Percentiles rank a stretch among this genome's conserved stretches.
These are phyloP conservation scores for Aspergillus sp. DNA, from an alignment of 2,329 filamentous ascomycete genomes.

Conservation along the genomic window DNA sequence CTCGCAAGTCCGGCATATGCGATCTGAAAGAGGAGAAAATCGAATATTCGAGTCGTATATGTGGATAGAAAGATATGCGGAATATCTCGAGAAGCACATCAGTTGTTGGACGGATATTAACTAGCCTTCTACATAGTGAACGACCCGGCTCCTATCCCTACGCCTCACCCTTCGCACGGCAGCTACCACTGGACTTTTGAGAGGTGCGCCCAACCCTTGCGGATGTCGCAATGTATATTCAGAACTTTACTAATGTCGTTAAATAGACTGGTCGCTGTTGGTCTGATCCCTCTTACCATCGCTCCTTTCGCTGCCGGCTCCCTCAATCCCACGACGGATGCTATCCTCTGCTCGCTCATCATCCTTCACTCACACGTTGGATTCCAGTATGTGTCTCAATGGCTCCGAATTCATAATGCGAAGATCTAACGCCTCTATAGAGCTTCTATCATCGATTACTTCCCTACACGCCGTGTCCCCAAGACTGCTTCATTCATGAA, in stretches of 20 bases:
- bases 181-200: conserved; percentile 99
- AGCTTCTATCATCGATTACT: conserved; percentile 83
- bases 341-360: conserved; percentile 76
- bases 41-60: neutral
- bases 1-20: neutral
- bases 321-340: conserved; percentile 85
- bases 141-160: conserved; percentile 75
- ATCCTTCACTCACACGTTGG: conserved; percentile 95
- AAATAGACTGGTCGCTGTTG: conserved; percentile 69
- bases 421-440: conserved; percentile 35
- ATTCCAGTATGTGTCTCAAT: conserved; percentile 66
- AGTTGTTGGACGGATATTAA: conserved; percentile 15
- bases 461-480: conserved; percentile 71
- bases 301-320: conserved; percentile 90
- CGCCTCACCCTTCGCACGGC: conserved; percentile 74
- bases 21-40: neutral
- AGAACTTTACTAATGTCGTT: neutral
- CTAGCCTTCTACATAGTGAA: conserved; percentile 61
- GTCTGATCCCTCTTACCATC: conserved; percentile 81
- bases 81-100: neutral
- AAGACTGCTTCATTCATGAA: conserved; percentile 64
- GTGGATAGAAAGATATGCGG: neutral
- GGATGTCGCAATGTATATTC: neutral
- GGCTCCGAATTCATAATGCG: neutral
- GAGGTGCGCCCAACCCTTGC: conserved; percentile 49